A percentile compares a stretch with the other conserved stretches of the same genome.
Evolutionary conservation across 2,329 filamentous ascomycete genomes (phyloP).

Genomic region (Geoglossum cookeanum): DNA sequence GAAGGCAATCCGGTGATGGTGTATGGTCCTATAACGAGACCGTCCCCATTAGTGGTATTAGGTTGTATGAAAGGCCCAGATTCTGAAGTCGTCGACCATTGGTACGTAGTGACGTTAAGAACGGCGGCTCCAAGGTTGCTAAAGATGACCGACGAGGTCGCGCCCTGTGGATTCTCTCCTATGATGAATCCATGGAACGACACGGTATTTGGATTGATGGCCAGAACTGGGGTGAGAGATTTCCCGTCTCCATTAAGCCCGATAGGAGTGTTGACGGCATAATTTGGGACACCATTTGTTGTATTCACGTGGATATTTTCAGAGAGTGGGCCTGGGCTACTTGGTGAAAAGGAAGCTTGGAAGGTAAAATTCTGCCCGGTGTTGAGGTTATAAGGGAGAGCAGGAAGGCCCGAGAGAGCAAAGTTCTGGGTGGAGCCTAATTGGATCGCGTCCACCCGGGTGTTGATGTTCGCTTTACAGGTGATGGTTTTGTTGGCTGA

Average conservation of each 20-base stretch:
- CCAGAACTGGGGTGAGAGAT: conserved; percentile 27
- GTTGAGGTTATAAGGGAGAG: not conserved
- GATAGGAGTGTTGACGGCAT: conserved; percentile 27
- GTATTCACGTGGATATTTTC: conserved; percentile 30
- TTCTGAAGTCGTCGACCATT: conserved; percentile 25
- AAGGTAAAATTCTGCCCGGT: conserved; percentile 25
- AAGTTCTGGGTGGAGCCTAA: conserved; percentile 18
- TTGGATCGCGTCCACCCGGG: conserved; percentile 22
- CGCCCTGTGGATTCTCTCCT: conserved; percentile 21
- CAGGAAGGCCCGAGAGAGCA: conserved; percentile 9
- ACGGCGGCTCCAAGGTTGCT: conserved; percentile 30
- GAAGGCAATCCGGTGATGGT: conserved; percentile 28
- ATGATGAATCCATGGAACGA: conserved; percentile 31
- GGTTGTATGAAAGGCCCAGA: conserved; percentile 27
- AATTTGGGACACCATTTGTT: conserved; percentile 27
- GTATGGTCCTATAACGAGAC: conserved; percentile 28
- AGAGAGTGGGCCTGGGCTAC: conserved; percentile 28
- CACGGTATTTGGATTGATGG: conserved; percentile 28
- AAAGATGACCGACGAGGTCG: conserved; percentile 27
- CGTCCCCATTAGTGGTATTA: conserved; percentile 11
- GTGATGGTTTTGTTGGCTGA: conserved; percentile 16
- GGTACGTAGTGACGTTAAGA: conserved; percentile 26
- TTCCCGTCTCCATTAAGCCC: conserved; percentile 30
- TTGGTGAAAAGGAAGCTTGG: conserved; percentile 26
- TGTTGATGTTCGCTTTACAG: conserved; percentile 22